Percentiles rank a stretch among this genome's conserved stretches.
These are phyloP conservation scores for Dioszegia aurantiaca DNA, from an alignment of 768 basidiomycete genomes.

Conservation along the genomic window DNA sequence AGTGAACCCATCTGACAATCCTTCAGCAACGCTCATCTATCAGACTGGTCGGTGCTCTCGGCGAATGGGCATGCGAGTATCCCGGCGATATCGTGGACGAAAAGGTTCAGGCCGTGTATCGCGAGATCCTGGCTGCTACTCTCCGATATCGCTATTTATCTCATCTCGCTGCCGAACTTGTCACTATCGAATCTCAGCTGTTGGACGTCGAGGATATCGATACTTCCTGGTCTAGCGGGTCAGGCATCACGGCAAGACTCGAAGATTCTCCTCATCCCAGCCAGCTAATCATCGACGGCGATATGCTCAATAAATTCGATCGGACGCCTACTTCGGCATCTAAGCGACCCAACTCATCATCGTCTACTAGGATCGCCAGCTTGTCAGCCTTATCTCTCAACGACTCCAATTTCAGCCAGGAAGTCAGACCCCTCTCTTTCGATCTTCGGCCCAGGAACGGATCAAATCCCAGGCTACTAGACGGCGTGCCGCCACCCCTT, in stretches of 20 bases:
- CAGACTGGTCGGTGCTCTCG: conserved; percentile 37
- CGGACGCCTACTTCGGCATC: conserved; percentile 3
- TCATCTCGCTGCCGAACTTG: conserved; percentile 42
- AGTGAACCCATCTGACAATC: conserved; percentile 6
- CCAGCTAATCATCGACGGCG: conserved; percentile 21
- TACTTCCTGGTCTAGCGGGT: conserved; percentile 31
- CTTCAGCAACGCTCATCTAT: background rate
- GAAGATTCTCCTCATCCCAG: conserved; percentile 14
- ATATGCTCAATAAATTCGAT: conserved; percentile 27
- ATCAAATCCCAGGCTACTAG: background rate
- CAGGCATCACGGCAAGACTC: background rate
- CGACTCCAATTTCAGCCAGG: background rate
- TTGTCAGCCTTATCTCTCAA: background rate
- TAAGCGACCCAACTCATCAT: background rate
- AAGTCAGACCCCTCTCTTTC: background rate
- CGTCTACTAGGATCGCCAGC: background rate
- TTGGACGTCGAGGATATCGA: conserved; percentile 37
- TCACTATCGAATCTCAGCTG: conserved; percentile 31
- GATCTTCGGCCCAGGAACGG: background rate
- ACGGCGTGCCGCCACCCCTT: background rate
- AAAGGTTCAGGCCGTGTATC: conserved; percentile 22
- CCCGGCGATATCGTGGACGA: conserved; percentile 44
- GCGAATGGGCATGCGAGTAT: conserved; percentile 45
- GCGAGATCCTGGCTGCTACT: conserved; percentile 27
- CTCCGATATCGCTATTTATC: conserved; percentile 38